A percentile compares a stretch with the other conserved stretches of the same genome.
phyloP scores from a whole-genome alignment of 2,329 filamentous ascomycete species.

The Talaromyces sp. region DNA sequence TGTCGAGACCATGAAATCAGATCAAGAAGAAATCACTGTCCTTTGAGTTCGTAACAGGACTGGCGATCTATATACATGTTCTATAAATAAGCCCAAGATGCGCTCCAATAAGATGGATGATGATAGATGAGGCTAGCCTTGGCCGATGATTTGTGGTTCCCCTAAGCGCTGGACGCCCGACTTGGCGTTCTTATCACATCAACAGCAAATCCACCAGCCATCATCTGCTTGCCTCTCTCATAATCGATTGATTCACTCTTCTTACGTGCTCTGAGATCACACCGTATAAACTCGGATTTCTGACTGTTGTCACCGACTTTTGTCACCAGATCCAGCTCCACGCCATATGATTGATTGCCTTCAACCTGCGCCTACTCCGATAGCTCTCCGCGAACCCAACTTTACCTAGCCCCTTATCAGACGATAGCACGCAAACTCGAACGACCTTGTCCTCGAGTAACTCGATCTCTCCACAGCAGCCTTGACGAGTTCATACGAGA shows the following conservation, averaged over 20 bases:
- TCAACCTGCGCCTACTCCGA: slow-evolving; percentile 1
- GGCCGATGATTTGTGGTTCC: slow-evolving; percentile 11
- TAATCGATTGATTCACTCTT: background rate
- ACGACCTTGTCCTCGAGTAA: background rate
- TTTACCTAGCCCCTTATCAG: slow-evolving; percentile 21
- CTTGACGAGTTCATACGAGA: slow-evolving; percentile 29
- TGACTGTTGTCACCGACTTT: background rate
- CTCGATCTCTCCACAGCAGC: background rate
- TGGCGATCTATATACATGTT: background rate
- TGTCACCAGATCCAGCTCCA: background rate
- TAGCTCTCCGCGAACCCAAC: slow-evolving; percentile 36
- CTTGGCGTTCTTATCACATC: slow-evolving; percentile 13
- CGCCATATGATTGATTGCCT: slow-evolving; percentile 7
- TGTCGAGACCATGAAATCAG: background rate
- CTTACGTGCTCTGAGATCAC: background rate
- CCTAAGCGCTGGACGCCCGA: background rate
- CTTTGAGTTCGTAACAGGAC: background rate
- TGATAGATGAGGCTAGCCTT: background rate
- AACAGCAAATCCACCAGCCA: slow-evolving; percentile 3
- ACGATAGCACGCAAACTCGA: slow-evolving; percentile 3
- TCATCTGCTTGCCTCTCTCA: background rate
- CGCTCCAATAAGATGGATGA: background rate
- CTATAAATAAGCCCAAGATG: background rate
- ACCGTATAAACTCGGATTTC: background rate
- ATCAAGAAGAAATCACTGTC: background rate